These are phyloP conservation scores for Ichthyophthirius multifiliis DNA, from an alignment of 169 alveolate species.

Conservation along the genomic window DNA sequence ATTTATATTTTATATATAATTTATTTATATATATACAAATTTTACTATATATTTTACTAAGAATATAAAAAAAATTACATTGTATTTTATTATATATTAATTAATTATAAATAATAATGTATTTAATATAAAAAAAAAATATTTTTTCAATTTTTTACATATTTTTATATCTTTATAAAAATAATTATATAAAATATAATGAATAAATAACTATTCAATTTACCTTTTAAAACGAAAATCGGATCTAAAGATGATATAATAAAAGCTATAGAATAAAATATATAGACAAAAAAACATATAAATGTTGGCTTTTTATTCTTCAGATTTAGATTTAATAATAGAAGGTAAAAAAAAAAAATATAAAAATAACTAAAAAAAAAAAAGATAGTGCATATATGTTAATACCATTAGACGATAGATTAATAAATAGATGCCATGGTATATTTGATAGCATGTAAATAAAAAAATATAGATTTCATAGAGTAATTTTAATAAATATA, in stretches of 20 bases:
- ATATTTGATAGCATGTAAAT: conserved; percentile 4
- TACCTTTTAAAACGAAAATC: neutral
- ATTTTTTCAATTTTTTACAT: too few relatives aligned
- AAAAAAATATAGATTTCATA: neutral
- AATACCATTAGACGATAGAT: conserved; percentile 14
- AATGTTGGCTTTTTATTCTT: neutral
- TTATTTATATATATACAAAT: too few relatives aligned
- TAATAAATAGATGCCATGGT: conserved; percentile 11
- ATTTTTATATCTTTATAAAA: too few relatives aligned
- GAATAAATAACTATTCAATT: too few relatives aligned
- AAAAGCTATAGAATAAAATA: neutral
- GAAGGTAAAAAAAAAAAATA: neutral
- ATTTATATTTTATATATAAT: too few relatives aligned
- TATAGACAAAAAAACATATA: neutral
- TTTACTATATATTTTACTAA: too few relatives aligned
- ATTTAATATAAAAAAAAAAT: too few relatives aligned
- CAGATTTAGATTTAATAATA: neutral
- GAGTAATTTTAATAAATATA: neutral
- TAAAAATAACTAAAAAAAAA: neutral
- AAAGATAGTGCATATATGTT: conserved; percentile 7
- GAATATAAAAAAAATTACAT: too few relatives aligned
- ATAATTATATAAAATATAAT: too few relatives aligned
- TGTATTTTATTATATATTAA: too few relatives aligned
- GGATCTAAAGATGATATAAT: neutral
- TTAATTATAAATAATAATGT: too few relatives aligned